phyloP scores from a whole-genome alignment of 2,329 filamentous ascomycete genomes.

The Exophiala aquamarina region DNA sequence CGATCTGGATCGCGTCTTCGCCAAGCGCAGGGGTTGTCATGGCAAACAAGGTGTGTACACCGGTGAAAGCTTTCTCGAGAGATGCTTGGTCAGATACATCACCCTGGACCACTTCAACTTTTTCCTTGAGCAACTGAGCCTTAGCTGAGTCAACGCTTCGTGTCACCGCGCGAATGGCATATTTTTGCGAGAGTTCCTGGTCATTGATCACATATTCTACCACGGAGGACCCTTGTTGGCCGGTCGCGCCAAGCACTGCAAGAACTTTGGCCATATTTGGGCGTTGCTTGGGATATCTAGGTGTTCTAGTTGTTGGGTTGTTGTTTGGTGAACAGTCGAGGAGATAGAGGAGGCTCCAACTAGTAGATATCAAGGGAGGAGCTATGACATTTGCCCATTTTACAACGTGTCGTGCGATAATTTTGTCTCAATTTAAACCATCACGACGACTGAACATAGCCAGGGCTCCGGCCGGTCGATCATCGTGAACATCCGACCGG shows the following conservation, averaged over 20 bases:
- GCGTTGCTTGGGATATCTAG: too few species aligned
- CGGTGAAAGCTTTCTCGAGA: conserved; percentile 42
- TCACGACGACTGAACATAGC: too few species aligned
- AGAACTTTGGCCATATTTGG: conserved; percentile 32
- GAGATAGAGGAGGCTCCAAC: too few species aligned
- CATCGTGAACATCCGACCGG: too few species aligned
- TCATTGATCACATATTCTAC: conserved; percentile 47
- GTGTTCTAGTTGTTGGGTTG: too few species aligned
- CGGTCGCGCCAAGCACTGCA: conserved; percentile 53
- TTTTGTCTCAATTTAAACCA: too few species aligned
- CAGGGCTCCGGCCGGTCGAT: too few species aligned
- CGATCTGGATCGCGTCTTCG: conserved; percentile 41
- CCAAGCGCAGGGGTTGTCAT: conserved; percentile 41
- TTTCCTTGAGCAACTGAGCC: conserved; percentile 28
- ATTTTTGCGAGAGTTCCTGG: conserved; percentile 45
- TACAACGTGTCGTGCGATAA: too few species aligned
- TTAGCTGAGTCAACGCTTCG: conserved; percentile 39
- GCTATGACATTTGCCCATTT: too few species aligned
- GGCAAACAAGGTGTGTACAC: conserved; percentile 50
- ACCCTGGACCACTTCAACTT: conserved; percentile 36
- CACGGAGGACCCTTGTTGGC: conserved; percentile 52
- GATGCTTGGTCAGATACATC: conserved; percentile 42
- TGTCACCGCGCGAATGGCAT: conserved; percentile 51
- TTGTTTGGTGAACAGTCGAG: too few species aligned
- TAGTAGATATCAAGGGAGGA: too few species aligned